Evolutionary conservation across 805 yeast genomes (phyloP).

Genomic region (Candida odintsovae): DNA sequence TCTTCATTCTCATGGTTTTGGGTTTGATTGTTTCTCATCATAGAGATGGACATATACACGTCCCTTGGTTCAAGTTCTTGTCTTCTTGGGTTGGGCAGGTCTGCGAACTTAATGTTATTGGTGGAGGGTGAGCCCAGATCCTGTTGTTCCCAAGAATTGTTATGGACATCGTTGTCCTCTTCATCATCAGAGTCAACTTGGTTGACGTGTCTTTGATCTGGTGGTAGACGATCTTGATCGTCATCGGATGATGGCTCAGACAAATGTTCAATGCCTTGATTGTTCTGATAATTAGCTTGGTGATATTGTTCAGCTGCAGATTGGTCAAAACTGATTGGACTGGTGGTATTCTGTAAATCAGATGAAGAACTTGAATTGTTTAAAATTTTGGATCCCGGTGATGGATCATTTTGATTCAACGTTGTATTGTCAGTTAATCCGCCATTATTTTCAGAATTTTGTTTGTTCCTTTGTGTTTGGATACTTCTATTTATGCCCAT

Average conservation of each 20-base stretch:
- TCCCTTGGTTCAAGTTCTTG: constrained; percentile 74
- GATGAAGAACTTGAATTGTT: constrained; percentile 13
- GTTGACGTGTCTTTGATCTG: constrained; percentile 3
- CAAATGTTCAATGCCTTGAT: constrained; percentile 8
- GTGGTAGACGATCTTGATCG: constrained; percentile 4
- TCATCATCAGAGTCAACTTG: constrained; percentile 4
- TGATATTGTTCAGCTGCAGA: neutral
- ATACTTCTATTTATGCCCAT: constrained; percentile 14
- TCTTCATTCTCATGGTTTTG: constrained; percentile 32
- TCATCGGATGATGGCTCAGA: constrained; percentile 24
- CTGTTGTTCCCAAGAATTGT: neutral
- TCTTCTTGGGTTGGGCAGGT: constrained; percentile 23
- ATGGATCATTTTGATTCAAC: neutral
- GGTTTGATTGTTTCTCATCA: constrained; percentile 57
- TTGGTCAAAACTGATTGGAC: constrained; percentile 7
- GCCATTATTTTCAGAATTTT: neutral
- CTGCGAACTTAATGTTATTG: constrained; percentile 18
- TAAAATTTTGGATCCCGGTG: constrained; percentile 2
- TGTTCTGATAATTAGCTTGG: neutral
- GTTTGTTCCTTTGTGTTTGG: neutral
- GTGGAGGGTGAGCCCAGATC: neutral
- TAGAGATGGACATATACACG: constrained; percentile 75
- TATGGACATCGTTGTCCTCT: neutral
- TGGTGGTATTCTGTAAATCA: constrained; percentile 2
- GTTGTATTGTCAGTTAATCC: neutral